Base-by-base conservation (phyloP, 2,329 filamentous ascomycete genomes). In the Aaosphaeria pasadenensis region DNA sequence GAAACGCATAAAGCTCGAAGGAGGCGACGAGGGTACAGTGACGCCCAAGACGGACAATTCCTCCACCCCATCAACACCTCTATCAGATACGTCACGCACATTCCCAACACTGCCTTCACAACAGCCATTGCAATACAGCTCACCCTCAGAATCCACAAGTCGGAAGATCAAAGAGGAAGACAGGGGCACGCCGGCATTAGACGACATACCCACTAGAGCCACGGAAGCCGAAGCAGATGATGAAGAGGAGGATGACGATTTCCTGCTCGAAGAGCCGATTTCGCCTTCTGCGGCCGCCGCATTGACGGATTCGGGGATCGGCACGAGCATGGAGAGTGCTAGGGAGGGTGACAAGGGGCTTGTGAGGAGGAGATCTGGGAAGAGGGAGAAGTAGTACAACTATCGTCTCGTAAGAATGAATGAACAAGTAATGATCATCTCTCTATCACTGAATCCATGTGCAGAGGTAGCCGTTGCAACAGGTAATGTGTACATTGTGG, bases 91-190 rank as follows among this genome's bases (percentile, higher is more conserved):
- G 0, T 70, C 72, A 13, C 70, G 75, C 32, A 75, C 70, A 0
- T 80, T 79, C 45, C 77, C 78, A 3, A 74, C 75, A 3, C 64
- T 76, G n/a, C 66, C 66, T 1, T 62, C 66, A 1, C 76, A 77
- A 38, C 62, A 65, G 29, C 71, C 72, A 1, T 59, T 80, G 9
- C 69, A 62, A 2, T 73, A 72, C 46, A 51, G 54, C 1, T 68
- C 54, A 4, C 13, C 60, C 0, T 38, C 52, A 11, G 11, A 28
- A 40, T 40, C 39, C 9, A 11, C 11, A 40, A 11, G 36, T 9
- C 9, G n/a, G 47, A 47, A 39, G 55, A 50, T 53, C n/a, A 50
- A 57, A 4, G 63, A 69, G 49, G 52, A 61, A 29, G 42, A 49
- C 1, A 11, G 11, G 11, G 32, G 30, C 1, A 47, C 50, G 7